A percentile compares a stretch with the other conserved stretches of the same genome.
Conservation (phyloP, 352 stramenopile species). For the Blastocystis sp. region DNA sequence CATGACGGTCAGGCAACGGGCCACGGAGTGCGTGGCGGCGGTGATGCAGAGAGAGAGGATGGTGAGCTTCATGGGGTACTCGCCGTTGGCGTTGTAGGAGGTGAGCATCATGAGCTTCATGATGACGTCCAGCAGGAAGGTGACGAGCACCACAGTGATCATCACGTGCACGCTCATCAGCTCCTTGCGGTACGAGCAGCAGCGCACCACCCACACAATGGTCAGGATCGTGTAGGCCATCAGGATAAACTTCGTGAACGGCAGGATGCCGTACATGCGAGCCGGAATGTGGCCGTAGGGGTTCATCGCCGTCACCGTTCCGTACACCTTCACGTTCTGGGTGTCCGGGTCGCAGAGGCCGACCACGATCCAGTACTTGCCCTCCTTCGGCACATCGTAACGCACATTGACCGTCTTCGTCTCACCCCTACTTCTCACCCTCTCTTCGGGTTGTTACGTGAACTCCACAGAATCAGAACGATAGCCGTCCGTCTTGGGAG, state of each 20-base stretch:
- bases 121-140: slow-evolving; percentile 52
- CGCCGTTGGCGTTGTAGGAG: slow-evolving; percentile 35
- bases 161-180: slow-evolving; percentile 69
- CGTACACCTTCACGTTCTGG: slow-evolving; percentile 22
- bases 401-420: slow-evolving; percentile 31
- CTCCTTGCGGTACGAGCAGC: slow-evolving; percentile 65
- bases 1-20: slow-evolving; percentile 51
- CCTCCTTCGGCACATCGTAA: slow-evolving; percentile 64
- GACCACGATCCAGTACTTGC: slow-evolving; percentile 66
- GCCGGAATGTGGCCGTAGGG: slow-evolving; percentile 68
- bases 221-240: slow-evolving; percentile 43
- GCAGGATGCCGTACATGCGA: slow-evolving; percentile 63
- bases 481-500: not conserved
- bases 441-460: not conserved
- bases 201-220: slow-evolving; percentile 50
- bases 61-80: slow-evolving; percentile 19
- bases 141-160: slow-evolving; percentile 62
- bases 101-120: slow-evolving; percentile 43
- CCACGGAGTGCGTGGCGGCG: slow-evolving; percentile 43
- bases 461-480: slow-evolving; percentile 17
- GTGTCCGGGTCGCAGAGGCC: slow-evolving; percentile 62
- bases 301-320: slow-evolving; percentile 56
- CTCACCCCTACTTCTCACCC: slow-evolving; percentile 58
- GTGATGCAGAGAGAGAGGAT: slow-evolving; percentile 41
- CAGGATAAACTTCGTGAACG: slow-evolving; percentile 61